These are phyloP conservation scores for Arthrinium puccinioides DNA, from an alignment of 2,329 filamentous ascomycete species.

Conservation along the genomic window DNA sequence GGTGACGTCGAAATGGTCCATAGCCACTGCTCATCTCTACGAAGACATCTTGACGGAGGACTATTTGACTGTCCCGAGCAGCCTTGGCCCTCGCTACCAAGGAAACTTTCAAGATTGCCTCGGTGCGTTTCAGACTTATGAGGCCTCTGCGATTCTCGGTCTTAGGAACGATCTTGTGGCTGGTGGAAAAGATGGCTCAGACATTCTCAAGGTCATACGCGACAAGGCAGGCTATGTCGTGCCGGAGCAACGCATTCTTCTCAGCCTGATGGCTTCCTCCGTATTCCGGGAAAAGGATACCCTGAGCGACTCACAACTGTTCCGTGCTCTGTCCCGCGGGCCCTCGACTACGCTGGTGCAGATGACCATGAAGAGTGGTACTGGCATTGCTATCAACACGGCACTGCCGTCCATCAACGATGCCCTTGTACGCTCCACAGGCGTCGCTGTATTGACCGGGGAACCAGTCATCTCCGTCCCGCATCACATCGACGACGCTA, in stretches of 20 bases:
- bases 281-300: constrained; percentile 76
- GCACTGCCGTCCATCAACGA: constrained; percentile 84
- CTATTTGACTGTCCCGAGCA: constrained; percentile 81
- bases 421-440: constrained; percentile 72
- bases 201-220: constrained; percentile 83
- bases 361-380: constrained; percentile 65
- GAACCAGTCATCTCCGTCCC: constrained; percentile 75
- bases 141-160: constrained; percentile 83
- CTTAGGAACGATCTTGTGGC: constrained; percentile 87
- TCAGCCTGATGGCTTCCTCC: constrained; percentile 76
- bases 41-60: constrained; percentile 86
- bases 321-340: constrained; percentile 67
- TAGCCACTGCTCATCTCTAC: constrained; percentile 85
- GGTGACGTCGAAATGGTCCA: constrained; percentile 74
- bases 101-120: constrained; percentile 97
- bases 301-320: constrained; percentile 68
- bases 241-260: constrained; percentile 70
- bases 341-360: constrained; percentile 62
- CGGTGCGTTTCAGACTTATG: constrained; percentile 93
- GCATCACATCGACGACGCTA: constrained; percentile 80
- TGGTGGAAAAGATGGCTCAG: constrained; percentile 86
- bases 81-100: constrained; percentile 82
- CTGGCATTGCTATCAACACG: constrained; percentile 79
- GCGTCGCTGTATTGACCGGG: constrained; percentile 75
- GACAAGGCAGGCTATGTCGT: constrained; percentile 76